Conservation (phyloP, 345 rosid genomes). For the Salix arbutifolia region DNA sequence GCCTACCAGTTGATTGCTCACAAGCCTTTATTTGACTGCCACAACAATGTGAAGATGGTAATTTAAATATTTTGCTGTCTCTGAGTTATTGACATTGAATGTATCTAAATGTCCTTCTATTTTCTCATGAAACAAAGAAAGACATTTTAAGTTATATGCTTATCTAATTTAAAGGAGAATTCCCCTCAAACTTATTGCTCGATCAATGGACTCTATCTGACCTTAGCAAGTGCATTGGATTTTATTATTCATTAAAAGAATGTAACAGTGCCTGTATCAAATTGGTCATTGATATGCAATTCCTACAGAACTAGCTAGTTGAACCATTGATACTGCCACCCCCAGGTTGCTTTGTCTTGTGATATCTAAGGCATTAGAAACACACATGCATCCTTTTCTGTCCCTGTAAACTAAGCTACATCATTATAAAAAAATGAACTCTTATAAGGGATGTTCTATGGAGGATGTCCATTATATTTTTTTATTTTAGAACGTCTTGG, state of each 20-base stretch:
- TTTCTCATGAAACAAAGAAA: background rate
- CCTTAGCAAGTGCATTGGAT: background rate
- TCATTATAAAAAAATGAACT: too few species aligned
- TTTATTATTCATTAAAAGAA: background rate
- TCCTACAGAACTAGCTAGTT: background rate
- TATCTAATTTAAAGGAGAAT: background rate
- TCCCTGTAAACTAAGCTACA: too few species aligned
- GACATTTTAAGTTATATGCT: background rate
- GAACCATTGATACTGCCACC: background rate
- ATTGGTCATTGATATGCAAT: background rate
- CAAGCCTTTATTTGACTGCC: conserved; percentile 88
- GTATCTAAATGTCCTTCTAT: background rate
- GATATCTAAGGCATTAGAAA: background rate
- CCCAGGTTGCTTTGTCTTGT: background rate
- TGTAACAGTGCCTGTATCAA: background rate
- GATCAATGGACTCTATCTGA: background rate
- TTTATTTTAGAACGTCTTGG: background rate
- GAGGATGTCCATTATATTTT: background rate
- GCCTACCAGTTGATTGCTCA: conserved; percentile 84
- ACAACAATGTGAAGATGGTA: conserved; percentile 98
- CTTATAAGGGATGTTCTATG: background rate
- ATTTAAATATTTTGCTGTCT: conserved; percentile 7
- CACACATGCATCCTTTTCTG: too few species aligned
- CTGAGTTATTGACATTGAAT: background rate
- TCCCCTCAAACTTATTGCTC: background rate